Conservation (phyloP, 495 filamentous ascomycete genomes). For the Lepidopterella palustris region DNA sequence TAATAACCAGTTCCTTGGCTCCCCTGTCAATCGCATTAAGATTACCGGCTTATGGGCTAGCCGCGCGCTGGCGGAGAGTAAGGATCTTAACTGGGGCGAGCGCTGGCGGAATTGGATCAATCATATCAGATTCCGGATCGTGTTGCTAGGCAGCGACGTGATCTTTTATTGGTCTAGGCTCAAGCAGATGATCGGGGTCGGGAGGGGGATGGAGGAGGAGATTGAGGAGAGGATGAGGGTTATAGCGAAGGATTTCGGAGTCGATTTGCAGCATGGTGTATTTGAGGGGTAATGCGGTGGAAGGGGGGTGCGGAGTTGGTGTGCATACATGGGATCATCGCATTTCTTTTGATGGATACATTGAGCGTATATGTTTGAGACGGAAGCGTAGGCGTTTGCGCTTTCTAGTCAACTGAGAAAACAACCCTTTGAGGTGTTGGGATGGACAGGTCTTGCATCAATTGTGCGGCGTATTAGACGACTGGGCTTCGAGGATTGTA, state of each 20-base stretch:
- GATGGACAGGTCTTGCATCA: too few species aligned
- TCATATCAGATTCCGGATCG: constrained; percentile 73
- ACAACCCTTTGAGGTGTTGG: too few species aligned
- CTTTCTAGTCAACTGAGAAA: too few species aligned
- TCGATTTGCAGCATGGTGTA: constrained; percentile 79
- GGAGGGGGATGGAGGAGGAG: constrained; percentile 88
- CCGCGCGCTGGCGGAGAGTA: constrained; percentile 64
- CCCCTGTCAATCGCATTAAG: constrained; percentile 90
- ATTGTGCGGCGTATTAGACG: too few species aligned
- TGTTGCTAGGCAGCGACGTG: constrained; percentile 71
- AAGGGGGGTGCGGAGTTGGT: too few species aligned
- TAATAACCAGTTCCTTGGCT: constrained; percentile 79
- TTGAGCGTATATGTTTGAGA: too few species aligned
- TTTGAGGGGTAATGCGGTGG: constrained; percentile 63
- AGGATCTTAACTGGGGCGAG: constrained; percentile 51
- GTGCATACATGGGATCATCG: too few species aligned
- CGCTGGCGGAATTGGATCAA: constrained; percentile 53
- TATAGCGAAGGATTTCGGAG: constrained; percentile 84
- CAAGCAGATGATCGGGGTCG: constrained; percentile 63
- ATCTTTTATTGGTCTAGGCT: constrained; percentile 76
- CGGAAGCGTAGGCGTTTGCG: too few species aligned
- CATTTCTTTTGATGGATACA: too few species aligned
- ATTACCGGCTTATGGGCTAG: constrained; percentile 89
- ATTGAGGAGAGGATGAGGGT: constrained; percentile 77
- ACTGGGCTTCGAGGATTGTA: too few species aligned